A percentile compares a stretch with the other conserved stretches of the same genome.
Evolutionary conservation across 176 grass and related monocot species (phyloP).

Genomic region (Thalia dealbata): DNA sequence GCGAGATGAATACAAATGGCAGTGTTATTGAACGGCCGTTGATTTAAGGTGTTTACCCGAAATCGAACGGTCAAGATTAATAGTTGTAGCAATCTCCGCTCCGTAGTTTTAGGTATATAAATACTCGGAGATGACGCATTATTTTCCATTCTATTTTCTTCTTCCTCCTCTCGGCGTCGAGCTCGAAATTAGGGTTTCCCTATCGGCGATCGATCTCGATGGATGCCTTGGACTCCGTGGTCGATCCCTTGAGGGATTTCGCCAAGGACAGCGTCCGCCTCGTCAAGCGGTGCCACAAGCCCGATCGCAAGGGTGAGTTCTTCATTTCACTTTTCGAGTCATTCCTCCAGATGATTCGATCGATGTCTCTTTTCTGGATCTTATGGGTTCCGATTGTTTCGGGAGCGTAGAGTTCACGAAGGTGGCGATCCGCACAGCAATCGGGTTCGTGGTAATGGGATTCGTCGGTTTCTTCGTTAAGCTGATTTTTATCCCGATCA

Average conservation of each 20-base stretch:
- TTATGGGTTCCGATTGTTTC: neutral
- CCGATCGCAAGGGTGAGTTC: conserved; percentile 56
- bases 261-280: conserved; percentile 97
- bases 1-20: too few species aligned
- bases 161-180: neutral
- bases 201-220: conserved; percentile 24
- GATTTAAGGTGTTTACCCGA: too few species aligned
- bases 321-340: neutral
- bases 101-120: too few species aligned
- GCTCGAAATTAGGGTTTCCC: neutral
- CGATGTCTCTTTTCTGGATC: neutral
- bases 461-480: conserved; percentile 21
- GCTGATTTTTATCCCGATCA: conserved; percentile 23
- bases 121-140: too few species aligned
- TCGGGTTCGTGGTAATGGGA: conserved; percentile 22
- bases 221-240: conserved; percentile 90
- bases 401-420: conserved; percentile 13
- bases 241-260: conserved; percentile 85
- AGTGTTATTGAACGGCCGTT: too few species aligned
- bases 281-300: conserved; percentile 99
- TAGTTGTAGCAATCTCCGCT: too few species aligned
- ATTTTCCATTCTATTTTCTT: too few species aligned
- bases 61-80: too few species aligned
- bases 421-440: conserved; percentile 16
- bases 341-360: too few species aligned